Evolutionary conservation across 106 monocot species (phyloP).

Genomic region (Posidonia australis): DNA sequence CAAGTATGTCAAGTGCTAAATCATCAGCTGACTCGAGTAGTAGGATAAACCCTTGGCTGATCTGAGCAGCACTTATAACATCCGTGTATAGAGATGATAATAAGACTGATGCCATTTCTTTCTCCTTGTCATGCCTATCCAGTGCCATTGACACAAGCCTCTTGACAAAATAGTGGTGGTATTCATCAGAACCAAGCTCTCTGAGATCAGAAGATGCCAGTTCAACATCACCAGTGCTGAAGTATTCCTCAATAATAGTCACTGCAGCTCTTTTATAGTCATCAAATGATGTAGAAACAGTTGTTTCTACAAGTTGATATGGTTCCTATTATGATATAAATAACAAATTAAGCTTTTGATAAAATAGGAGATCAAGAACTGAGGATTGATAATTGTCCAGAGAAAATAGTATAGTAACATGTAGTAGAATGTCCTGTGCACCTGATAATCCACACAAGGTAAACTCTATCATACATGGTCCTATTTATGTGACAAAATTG

Average conservation of each 20-base stretch:
- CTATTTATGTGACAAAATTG: too few relatives aligned
- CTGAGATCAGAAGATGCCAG: constrained; percentile 58
- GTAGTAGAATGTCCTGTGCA: too few relatives aligned
- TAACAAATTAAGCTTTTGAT: not conserved
- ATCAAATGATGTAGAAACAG: constrained; percentile 36
- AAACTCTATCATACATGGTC: too few relatives aligned
- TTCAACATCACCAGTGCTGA: constrained; percentile 67
- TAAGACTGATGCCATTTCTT: constrained; percentile 84
- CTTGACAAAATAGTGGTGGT: constrained; percentile 67
- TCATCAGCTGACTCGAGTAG: constrained; percentile 71
- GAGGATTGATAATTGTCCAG: too few relatives aligned
- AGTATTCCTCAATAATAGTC: constrained; percentile 68
- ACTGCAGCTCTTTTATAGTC: constrained; percentile 51
- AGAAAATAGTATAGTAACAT: too few relatives aligned
- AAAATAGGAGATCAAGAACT: not conserved
- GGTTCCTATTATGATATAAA: constrained; percentile 43
- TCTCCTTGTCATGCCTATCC: constrained; percentile 86
- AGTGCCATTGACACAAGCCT: constrained; percentile 77
- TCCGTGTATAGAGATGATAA: constrained; percentile 69
- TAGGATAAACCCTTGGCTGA: constrained; percentile 53
- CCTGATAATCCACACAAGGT: too few relatives aligned
- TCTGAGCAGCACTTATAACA: constrained; percentile 42
- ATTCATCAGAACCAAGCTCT: constrained; percentile 47
- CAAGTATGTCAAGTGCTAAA: constrained; percentile 58
- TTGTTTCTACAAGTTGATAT: constrained; percentile 62